Conservation (phyloP, 2,329 filamentous ascomycete genomes). For the Epichloe uncinata region DNA sequence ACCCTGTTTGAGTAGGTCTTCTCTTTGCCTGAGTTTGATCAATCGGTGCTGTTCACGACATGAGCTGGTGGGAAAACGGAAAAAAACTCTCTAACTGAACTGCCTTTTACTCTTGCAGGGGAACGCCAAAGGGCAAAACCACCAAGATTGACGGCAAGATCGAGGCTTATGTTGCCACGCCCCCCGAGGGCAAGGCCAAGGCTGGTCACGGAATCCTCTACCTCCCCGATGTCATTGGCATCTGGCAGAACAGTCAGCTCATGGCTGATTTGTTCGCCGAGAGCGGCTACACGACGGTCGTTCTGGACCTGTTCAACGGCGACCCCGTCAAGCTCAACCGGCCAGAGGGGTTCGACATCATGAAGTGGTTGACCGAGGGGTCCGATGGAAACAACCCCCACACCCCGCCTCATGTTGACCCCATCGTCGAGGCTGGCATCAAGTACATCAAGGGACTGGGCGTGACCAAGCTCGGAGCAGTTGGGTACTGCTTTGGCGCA, state of each 20-base stretch:
- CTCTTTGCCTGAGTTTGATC: too few species aligned
- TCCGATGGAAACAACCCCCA: constrained; percentile 35
- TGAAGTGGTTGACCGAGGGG: constrained; percentile 26
- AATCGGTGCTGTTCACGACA: too few species aligned
- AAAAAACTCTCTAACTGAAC: neutral
- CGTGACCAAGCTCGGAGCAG: constrained; percentile 38
- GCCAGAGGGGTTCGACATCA: constrained; percentile 17
- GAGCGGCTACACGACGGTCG: constrained; percentile 25
- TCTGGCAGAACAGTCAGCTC: constrained; percentile 27
- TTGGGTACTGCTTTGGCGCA: constrained; percentile 54
- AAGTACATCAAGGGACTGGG: constrained; percentile 42
- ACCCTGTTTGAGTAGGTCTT: constrained; percentile 38
- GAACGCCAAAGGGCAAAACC: constrained; percentile 31
- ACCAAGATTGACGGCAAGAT: constrained; percentile 29
- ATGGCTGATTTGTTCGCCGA: constrained; percentile 27
- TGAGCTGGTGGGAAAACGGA: too few species aligned
- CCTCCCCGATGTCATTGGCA: constrained; percentile 24
- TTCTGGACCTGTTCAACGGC: constrained; percentile 26
- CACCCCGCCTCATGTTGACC: constrained; percentile 18
- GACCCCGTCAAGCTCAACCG: constrained; percentile 17
- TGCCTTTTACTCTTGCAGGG: constrained; percentile 21
- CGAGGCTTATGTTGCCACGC: constrained; percentile 38
- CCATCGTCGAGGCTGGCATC: constrained; percentile 25
- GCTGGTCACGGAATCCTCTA: constrained; percentile 20
- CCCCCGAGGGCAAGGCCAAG: constrained; percentile 18